phyloP scores from a whole-genome alignment of 495 filamentous ascomycete genomes.

The Jackrogersella minutella region DNA sequence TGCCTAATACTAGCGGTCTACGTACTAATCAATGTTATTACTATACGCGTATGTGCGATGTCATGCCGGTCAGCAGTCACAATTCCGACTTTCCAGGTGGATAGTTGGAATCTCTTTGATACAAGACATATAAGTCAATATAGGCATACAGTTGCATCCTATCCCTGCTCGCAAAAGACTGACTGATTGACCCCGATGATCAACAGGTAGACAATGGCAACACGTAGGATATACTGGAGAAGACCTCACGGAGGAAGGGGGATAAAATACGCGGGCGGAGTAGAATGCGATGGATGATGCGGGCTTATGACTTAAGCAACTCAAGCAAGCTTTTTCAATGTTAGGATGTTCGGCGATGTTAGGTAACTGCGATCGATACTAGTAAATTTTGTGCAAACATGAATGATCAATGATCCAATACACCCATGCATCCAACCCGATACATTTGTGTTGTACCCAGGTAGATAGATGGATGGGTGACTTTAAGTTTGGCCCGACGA shows the following conservation, averaged over 20 bases:
- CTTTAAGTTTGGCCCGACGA: conserved; percentile 32
- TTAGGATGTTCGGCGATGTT: conserved; percentile 33
- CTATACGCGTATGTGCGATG: not conserved
- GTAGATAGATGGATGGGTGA: too few species aligned
- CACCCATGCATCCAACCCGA: too few species aligned
- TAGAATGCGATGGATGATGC: not conserved
- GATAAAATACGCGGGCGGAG: not conserved
- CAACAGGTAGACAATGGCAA: not conserved
- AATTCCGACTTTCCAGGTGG: conserved; percentile 36
- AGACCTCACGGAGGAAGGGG: conserved; percentile 9
- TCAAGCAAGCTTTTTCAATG: conserved; percentile 38
- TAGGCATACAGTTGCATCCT: conserved; percentile 10
- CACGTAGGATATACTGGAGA: conserved; percentile 10
- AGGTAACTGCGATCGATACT: conserved; percentile 21
- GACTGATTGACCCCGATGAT: conserved; percentile 41
- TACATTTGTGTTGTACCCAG: too few species aligned
- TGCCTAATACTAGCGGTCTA: not conserved
- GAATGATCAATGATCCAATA: too few species aligned
- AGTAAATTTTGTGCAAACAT: conserved; percentile 32
- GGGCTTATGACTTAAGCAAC: conserved; percentile 35
- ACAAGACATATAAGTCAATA: not conserved
- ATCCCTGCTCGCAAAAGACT: conserved; percentile 34
- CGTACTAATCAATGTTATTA: not conserved
- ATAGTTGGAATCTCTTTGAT: conserved; percentile 1
- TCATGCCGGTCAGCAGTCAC: conserved; percentile 41